Base-by-base conservation (phyloP, 129 eudicot species). In the Oenanthe sinensis region DNA sequence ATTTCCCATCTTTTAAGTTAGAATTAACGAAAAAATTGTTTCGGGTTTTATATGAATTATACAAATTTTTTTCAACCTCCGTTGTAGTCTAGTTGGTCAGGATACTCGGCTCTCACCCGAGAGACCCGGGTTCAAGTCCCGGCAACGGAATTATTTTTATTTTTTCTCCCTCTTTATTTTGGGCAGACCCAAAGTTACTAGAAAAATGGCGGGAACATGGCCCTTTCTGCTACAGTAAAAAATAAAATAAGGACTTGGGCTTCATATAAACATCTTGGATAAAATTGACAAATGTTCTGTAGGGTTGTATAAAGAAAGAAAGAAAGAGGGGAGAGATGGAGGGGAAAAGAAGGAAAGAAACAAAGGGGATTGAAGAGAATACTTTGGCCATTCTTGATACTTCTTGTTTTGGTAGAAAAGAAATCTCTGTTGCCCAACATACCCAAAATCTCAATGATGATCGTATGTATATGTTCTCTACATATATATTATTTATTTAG, bases 71-170 rank as follows among this genome's bases (percentile, higher is more conserved):
- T 3, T 7, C 36, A 30, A 1, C 42, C 0, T 92, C 91, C 93
- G 92, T 90, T 90, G 93, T 90, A 92, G 96, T 90, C 98, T 92
- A 90, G 96, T 79, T 92, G 98, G 96, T 89, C 63, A 92, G 96
- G 96, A 85, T 92, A 90, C 87, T 90, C 90, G 96, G 96, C 90
- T 88, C 96, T 90, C 96, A 92, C 96, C 92, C 96, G 96, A 90
- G 88, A 88, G 93, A 88, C 91, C 93, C 91, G 96, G 92, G 93
- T 92, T 92, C 96, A 80, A 92, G 87, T 92, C 96, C 91, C 92
- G 96, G 96, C 76, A 73, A 73, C 55, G 39, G 76, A 72, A 72
- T 1, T n/a, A 37, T 67, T 63, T 30, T 4, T 2, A 49, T 49
- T 4, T 10, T 3, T 49, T 49, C 19, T 10, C 16, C 14, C 14